Base-by-base conservation (phyloP, 78 protist genomes). In the Anaeramoeba ignava region DNA sequence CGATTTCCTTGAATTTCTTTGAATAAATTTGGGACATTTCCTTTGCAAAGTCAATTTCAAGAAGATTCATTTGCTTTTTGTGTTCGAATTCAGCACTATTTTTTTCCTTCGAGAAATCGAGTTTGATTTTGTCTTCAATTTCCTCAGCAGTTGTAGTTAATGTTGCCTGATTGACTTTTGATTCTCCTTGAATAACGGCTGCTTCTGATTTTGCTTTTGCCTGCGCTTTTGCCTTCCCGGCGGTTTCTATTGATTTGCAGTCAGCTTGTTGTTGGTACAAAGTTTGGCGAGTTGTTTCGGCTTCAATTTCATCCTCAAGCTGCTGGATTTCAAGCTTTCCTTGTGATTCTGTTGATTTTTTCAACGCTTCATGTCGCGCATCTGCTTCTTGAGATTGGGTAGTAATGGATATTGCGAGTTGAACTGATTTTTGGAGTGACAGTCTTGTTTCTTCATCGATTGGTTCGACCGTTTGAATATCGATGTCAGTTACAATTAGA, bases 391-490 rank as follows among this genome's bases (percentile, higher is more conserved):
- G 95, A 3, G 92, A 83, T 80, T 92, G 84, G 85, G 95, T 92
- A 40, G 95, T 92, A 88, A 92, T 92, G 83, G 91, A 91, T 84
- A 92, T 92, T 79, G 95, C 95, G 38, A 91, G 87, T 86, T 91
- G 93, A 78, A 92, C 95, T 31, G 90, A 85, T 87, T 92, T 91
- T 41, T 88, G 91, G 39, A 94, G 93, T 27, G 94, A 91, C 80
- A 92, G 93, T 41, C 95, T 89, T 78, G 95, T 95, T 42, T 91
- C 78, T 87, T 91, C 93, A 87, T 94, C 94, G 42, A 92, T 93
- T 68, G 98, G 98, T 87, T 95, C 96, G 17, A 93, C 96, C 37
- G 89, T 80, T 91, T 94, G 95, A 86, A 95, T 91, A 85, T 95
- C 98, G 54, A 95, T 84, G 87, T 87, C 87, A 81, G 93, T 93